phyloP scores from a whole-genome alignment of 2,329 filamentous ascomycete genomes.

The Neonectria hederae region DNA sequence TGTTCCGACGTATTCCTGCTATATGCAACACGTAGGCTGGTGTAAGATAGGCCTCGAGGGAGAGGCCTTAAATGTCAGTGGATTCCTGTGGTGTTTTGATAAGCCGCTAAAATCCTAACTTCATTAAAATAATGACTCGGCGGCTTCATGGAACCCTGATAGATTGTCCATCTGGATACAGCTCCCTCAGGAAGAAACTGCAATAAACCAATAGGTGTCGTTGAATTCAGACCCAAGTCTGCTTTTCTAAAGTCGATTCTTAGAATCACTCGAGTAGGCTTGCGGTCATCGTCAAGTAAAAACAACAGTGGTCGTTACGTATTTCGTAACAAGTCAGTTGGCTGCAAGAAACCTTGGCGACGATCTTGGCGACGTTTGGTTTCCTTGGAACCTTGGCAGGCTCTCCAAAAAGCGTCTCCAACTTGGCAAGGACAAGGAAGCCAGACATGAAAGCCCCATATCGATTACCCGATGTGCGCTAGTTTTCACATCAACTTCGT shows the following conservation, averaged over 20 bases:
- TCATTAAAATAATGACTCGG: slow-evolving; percentile 2
- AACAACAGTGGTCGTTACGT: neutral
- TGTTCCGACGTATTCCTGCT: slow-evolving; percentile 7
- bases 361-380: slow-evolving; percentile 17
- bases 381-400: slow-evolving; percentile 5
- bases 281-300: neutral
- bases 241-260: neutral
- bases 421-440: slow-evolving; percentile 6
- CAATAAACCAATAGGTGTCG: neutral
- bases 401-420: slow-evolving; percentile 10
- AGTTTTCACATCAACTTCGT: slow-evolving; percentile 4
- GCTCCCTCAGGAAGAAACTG: neutral
- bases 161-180: neutral
- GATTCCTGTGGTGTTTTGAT: neutral
- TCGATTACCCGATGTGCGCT: slow-evolving; percentile 19
- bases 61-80: neutral
- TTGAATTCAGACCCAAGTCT: neutral
- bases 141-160: slow-evolving; percentile 2
- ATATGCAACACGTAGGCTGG: neutral
- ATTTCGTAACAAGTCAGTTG: neutral
- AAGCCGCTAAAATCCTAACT: slow-evolving; percentile 3
- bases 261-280: neutral
- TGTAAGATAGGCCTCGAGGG: neutral
- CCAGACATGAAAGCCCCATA: slow-evolving; percentile 2
- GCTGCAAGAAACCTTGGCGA: slow-evolving; percentile 14